Conservation (phyloP, 305 asterid species). For the Coffea humblotiana region DNA sequence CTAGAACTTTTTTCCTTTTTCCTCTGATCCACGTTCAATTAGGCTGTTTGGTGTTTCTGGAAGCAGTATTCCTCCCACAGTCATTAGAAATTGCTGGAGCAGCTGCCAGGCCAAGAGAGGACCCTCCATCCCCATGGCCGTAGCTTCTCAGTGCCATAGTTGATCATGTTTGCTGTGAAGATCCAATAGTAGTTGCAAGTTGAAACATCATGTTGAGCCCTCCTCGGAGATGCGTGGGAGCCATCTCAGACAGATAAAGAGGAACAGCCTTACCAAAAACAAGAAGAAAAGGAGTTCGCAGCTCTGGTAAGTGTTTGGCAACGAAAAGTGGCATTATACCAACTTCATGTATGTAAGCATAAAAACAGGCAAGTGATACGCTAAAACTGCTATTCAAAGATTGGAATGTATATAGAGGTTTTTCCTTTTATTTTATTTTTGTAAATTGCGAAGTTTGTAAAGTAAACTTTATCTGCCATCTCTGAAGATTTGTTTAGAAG, state of each 20-base stretch:
- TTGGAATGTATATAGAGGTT: not conserved
- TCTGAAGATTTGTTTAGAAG: not conserved
- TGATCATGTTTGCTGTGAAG: constrained; percentile 93
- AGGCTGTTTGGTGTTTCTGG: constrained; percentile 97
- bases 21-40: constrained; percentile 60
- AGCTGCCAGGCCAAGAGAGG: constrained; percentile 83
- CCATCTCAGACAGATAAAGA: constrained; percentile 88
- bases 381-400: not conserved
- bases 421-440: too few relatives aligned
- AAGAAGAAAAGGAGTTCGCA: not conserved
- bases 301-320: not conserved
- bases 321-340: too few relatives aligned
- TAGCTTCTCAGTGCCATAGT: constrained; percentile 73
- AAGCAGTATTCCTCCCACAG: constrained; percentile 71
- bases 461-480: too few relatives aligned
- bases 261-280: constrained; percentile 73
- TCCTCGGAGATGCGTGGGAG: constrained; percentile 88
- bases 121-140: constrained; percentile 96
- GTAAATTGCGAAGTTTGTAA: not conserved
- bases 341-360: not conserved
- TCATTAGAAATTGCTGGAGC: constrained; percentile 75
- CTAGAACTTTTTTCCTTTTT: constrained; percentile 52
- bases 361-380: not conserved
- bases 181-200: constrained; percentile 81
- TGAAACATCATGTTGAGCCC: constrained; percentile 93